Conservation (phyloP, 2,329 filamentous ascomycete species). For the Sclerotinia glacialis region DNA sequence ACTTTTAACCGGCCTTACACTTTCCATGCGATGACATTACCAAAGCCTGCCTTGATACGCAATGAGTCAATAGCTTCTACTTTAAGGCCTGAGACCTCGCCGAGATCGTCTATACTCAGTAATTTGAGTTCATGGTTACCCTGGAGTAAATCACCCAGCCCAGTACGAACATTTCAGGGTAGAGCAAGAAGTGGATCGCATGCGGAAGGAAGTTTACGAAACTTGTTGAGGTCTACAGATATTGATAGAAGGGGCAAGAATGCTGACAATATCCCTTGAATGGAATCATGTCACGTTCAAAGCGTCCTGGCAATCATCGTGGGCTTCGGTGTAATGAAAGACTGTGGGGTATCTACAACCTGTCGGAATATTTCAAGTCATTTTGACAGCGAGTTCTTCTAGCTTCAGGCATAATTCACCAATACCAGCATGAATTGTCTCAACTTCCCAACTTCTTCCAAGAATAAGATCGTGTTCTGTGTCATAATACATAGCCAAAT, state of each 20-base stretch:
- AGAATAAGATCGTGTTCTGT: neutral
- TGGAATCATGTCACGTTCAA: neutral
- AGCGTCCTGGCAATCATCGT: neutral
- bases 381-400: neutral
- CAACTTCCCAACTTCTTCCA: neutral
- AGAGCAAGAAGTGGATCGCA: conserved; percentile 42
- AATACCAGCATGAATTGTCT: neutral
- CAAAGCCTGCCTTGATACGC: conserved; percentile 31
- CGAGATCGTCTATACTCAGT: conserved; percentile 32
- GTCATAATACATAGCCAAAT: neutral
- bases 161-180: conserved; percentile 28
- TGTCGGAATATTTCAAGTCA: neutral
- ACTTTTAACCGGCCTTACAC: conserved; percentile 26
- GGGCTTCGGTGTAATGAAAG: neutral
- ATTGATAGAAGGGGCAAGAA: conserved; percentile 37
- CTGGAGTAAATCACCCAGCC: conserved; percentile 28
- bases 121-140: conserved; percentile 39
- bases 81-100: conserved; percentile 26
- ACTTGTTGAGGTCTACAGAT: conserved; percentile 47
- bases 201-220: conserved; percentile 56
- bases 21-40: conserved; percentile 28
- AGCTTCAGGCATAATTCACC: neutral
- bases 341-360: neutral
- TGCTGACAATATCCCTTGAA: conserved; percentile 28
- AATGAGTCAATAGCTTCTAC: conserved; percentile 36